Evolutionary conservation across 768 basidiomycete genomes (phyloP), one percentile per base, ranked within the genome.

Genomic region (Amanita rimosa): DNA sequence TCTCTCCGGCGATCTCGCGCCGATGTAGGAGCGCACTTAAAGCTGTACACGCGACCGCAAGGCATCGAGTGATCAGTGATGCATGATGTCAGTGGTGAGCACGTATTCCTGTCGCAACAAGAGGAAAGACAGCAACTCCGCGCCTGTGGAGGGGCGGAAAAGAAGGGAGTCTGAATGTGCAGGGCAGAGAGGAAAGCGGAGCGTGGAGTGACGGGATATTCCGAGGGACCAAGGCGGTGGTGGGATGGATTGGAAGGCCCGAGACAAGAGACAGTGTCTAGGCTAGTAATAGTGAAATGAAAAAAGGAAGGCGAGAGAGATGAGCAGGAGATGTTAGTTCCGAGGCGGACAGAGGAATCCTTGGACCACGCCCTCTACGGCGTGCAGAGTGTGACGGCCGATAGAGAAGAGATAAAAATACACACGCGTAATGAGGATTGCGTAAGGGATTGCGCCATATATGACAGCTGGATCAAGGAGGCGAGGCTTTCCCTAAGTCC

Each of bases 381-480:
- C 4, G 17, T 19, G 44, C 31, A 33, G 16, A 26, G 9, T 10
- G 29, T 34, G 44, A 45, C 33, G 44, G 44, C 44, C 31, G 41
- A 42, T 34, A 10, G 33, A 45, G 44, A 10, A 17, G 34, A 26
- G 31, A 19, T 34, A 35, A 35, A 46, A 37, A 46, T 46, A 46
- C 34, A 19, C 34, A 26, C 22, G 45, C 33, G 33, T 36, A 46
- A 46, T 46, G 34, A 0, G 24, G 9, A 37, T 46, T 37, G 17
- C 33, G 33, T 35, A 36, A 26, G 34, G 11, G 8, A n/a, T 27
- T 6, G 41, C 41, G 34, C 45, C 45, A 46, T 46, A 46, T 36
- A 46, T 46, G 45, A 46, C 34, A 46, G 45, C 45, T 37, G 45
- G 36, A 46, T 36, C 35, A 35, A 46, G 35, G 24, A 26, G 14